These are phyloP conservation scores for Phytopythium boreale DNA, from an alignment of 352 stramenopile genomes.

Conservation along the genomic window DNA sequence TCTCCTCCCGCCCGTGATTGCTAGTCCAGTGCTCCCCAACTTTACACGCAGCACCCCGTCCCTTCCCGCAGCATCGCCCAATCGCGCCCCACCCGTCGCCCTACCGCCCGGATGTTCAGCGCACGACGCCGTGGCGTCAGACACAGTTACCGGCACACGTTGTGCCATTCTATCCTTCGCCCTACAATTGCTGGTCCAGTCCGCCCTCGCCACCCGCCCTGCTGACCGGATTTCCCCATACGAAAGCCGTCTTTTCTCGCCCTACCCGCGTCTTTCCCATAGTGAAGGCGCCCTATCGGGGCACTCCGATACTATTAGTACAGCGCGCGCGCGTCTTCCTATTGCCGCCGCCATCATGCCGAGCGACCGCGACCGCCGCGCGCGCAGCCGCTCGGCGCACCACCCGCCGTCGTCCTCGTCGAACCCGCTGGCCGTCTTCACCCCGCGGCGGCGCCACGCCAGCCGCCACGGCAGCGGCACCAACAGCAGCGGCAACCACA, in stretches of 20 bases:
- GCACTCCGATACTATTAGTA: neutral
- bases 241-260: neutral
- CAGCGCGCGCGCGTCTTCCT: neutral
- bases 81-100: too few species aligned
- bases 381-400: slow-evolving; percentile 5
- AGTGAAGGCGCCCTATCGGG: neutral
- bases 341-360: neutral
- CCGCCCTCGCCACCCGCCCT: neutral
- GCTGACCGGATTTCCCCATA: neutral
- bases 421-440: slow-evolving; percentile 4
- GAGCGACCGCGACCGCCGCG: slow-evolving; percentile 2
- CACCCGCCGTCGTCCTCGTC: neutral
- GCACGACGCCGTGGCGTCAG: too few species aligned
- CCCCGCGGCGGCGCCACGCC: neutral
- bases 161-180: too few species aligned
- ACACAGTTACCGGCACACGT: too few species aligned
- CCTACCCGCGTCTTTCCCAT: neutral
- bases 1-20: neutral
- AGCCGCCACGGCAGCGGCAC: neutral
- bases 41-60: neutral
- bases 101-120: too few species aligned
- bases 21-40: neutral
- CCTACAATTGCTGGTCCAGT: too few species aligned
- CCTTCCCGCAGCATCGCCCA: too few species aligned
- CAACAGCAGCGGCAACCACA: neutral